Conservation (phyloP, 1,284 basidiomycete genomes). For the Marasmius sp. region DNA sequence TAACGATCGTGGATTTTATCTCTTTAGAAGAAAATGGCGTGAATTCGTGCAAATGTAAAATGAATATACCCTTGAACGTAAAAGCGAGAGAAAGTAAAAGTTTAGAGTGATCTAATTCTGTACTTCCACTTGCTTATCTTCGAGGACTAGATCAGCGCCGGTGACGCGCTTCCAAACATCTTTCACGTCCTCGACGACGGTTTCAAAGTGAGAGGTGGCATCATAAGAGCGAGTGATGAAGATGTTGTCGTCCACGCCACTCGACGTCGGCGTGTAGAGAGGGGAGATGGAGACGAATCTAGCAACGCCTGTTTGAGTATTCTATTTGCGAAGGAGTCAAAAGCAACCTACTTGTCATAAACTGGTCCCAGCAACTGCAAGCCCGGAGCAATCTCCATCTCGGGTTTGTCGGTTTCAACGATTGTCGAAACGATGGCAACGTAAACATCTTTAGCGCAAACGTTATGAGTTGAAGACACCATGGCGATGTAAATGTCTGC, state of each 20-base stretch:
- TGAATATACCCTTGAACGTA: slow-evolving; percentile 4
- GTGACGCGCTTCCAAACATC: slow-evolving; percentile 90
- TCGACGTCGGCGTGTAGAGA: slow-evolving; percentile 86
- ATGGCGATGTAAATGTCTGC: slow-evolving; percentile 98
- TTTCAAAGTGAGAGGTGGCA: slow-evolving; percentile 98
- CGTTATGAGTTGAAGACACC: slow-evolving; percentile 96
- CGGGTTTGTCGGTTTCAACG: slow-evolving; percentile 93
- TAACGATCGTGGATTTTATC: neutral
- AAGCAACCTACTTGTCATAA: slow-evolving; percentile 81
- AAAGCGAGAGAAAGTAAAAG: slow-evolving; percentile 13
- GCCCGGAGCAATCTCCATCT: slow-evolving; percentile 90
- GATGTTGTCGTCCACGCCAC: slow-evolving; percentile 84
- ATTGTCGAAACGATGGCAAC: slow-evolving; percentile 98
- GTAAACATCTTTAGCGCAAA: slow-evolving; percentile 93
- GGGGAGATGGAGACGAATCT: slow-evolving; percentile 92
- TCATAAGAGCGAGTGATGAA: slow-evolving; percentile 98
- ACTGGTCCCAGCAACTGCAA: slow-evolving; percentile 92
- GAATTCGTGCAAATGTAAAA: slow-evolving; percentile 15
- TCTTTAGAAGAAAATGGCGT: neutral
- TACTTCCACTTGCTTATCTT: slow-evolving; percentile 78
- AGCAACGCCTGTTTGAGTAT: slow-evolving; percentile 11
- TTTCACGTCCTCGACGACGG: slow-evolving; percentile 92
- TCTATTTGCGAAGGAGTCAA: neutral
- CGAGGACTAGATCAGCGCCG: slow-evolving; percentile 75
- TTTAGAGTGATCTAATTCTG: slow-evolving; percentile 43